Base-by-base conservation (phyloP, 2,329 filamentous ascomycete genomes). In the Orbilia oligospora region DNA sequence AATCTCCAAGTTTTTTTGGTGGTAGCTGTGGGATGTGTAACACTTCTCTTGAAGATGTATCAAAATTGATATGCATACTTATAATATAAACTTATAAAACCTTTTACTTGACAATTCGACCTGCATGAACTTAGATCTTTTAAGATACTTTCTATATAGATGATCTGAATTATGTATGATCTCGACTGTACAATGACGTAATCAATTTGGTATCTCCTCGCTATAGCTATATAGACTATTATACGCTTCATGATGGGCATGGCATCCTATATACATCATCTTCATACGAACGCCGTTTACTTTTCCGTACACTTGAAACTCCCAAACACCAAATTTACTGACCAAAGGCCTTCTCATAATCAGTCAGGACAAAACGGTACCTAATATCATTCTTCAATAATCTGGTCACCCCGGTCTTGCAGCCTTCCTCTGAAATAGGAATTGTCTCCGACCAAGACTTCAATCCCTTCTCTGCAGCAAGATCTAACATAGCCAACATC, bases 301-400 rank as follows among this genome's bases (percentile, higher is more conserved):
- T 48, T 30, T 70, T 71, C 41, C 33, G 56, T 72, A 18, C 48
- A n/a, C 36, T 33, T 18, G 48, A 58, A n/a, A 44, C 3, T 70
- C 41, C 20, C 27, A 66, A 27, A 65, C 33, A n/a, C 48, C n/a
- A 67, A 30, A 63, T 20, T 69, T 58, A 72, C 63, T 78, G 68
- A 9, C 89, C 90, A 83, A 92, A 93, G 0, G 86, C 89, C 86
- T 91, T 89, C 81, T 92, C 89, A 81, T 88, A 92, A 9, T 89
- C 88, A 12, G 89, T 89, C 82, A 94, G 84, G 0, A 91, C 92
- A 82, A 93, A 91, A 48, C 92, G 87, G 83, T 93, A 95, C 38
- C 88, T 87, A 14, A 94, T 90, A 83, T 92, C 89, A 81, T 91
- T 91, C 80, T 89, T 89, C 82, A 91, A 89, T 64, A 94, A 88